Percentiles rank a stretch among this genome's conserved stretches.
These are phyloP conservation scores for Trametes versicolor DNA, from an alignment of 1,284 basidiomycete species.

Conservation along the genomic window DNA sequence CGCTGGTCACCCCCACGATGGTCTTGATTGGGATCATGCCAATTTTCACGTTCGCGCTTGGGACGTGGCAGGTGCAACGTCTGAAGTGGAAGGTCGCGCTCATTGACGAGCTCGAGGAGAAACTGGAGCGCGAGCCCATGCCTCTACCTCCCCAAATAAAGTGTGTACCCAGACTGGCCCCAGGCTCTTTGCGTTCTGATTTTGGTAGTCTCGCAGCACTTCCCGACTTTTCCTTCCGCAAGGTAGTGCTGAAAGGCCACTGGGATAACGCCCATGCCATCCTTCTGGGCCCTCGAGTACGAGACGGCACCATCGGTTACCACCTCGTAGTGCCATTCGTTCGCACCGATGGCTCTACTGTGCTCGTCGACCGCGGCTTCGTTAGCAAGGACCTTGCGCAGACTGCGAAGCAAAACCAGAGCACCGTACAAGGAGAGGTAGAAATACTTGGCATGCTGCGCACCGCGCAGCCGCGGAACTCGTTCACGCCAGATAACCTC, in stretches of 20 bases:
- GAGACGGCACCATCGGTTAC: constrained; percentile 89
- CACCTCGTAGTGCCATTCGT: constrained; percentile 89
- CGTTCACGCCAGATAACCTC: constrained; percentile 91
- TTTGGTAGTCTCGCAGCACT: constrained; percentile 66
- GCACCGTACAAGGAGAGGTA: constrained; percentile 61
- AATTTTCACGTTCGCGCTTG: constrained; percentile 90
- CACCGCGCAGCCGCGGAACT: constrained; percentile 73
- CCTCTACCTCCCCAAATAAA: constrained; percentile 88
- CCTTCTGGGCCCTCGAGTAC: constrained; percentile 86
- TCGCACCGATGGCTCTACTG: constrained; percentile 79
- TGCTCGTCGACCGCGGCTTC: constrained; percentile 94
- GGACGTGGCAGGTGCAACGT: constrained; percentile 93
- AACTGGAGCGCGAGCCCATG: constrained; percentile 85
- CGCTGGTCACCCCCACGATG: constrained; percentile 77
- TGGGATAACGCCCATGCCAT: constrained; percentile 85
- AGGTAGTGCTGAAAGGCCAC: constrained; percentile 80
- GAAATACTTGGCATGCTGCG: constrained; percentile 82
- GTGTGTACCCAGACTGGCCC: constrained; percentile 55
- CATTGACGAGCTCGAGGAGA: constrained; percentile 95
- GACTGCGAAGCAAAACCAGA: constrained; percentile 42
- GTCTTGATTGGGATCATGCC: constrained; percentile 89
- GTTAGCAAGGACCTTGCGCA: constrained; percentile 71
- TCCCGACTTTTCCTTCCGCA: constrained; percentile 89
- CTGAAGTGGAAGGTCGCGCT: constrained; percentile 95
- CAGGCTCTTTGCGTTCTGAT: background rate